phyloP scores from a whole-genome alignment of 768 basidiomycete genomes.

The Aureoboletus auriporus region DNA sequence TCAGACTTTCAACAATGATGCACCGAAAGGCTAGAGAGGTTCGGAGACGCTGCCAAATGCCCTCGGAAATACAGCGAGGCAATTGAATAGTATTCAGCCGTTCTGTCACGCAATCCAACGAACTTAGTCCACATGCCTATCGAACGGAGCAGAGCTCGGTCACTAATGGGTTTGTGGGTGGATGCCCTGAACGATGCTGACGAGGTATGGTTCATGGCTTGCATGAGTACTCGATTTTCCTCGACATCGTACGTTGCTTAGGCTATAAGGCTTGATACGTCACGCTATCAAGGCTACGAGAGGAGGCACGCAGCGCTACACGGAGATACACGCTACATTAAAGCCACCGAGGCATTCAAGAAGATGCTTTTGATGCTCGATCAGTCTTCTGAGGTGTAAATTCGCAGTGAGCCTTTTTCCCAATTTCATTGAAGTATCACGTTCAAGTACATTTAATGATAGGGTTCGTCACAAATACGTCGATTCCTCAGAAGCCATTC shows the following conservation, averaged over 20 bases:
- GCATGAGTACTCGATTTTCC: too few species aligned
- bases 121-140: background rate
- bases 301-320: background rate
- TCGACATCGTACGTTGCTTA: background rate
- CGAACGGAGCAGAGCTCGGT: conserved; percentile 1
- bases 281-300: background rate
- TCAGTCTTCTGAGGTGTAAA: background rate
- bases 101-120: background rate
- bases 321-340: background rate
- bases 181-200: conserved; percentile 4
- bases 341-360: background rate
- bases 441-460: background rate
- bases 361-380: background rate
- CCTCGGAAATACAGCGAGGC: background rate
- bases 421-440: background rate
- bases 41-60: background rate
- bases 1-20: background rate
- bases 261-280: background rate
- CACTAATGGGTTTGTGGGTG: background rate
- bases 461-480: background rate
- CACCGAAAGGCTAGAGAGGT: background rate
- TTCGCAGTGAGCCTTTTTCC: background rate
- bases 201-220: background rate
- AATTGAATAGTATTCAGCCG: background rate
- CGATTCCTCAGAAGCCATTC: background rate